Evolutionary conservation across 139 green algal genomes (phyloP).

Genomic region (Chlorokybus atmophyticus): DNA sequence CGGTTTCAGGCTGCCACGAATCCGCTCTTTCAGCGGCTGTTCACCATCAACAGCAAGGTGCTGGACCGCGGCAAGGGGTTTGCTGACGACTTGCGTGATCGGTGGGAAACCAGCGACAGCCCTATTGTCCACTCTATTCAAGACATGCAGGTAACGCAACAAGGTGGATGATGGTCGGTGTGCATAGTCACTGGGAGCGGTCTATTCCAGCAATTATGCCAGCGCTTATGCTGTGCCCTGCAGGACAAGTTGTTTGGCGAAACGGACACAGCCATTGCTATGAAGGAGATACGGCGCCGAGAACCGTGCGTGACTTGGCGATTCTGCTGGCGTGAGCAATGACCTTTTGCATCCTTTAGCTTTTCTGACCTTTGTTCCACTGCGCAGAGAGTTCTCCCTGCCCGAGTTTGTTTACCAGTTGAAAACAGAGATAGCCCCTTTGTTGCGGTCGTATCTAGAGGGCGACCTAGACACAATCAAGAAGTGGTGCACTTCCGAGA

Average conservation of each 20-base stretch:
- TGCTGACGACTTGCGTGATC: slow-evolving; percentile 66
- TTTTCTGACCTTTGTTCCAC: slow-evolving; percentile 66
- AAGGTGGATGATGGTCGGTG: too few species aligned
- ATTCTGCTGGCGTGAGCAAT: too few species aligned
- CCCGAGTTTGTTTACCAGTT: slow-evolving; percentile 58
- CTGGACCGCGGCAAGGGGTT: slow-evolving; percentile 40
- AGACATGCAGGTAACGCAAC: slow-evolving; percentile 34
- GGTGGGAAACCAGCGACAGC: slow-evolving; percentile 84
- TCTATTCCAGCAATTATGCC: too few species aligned
- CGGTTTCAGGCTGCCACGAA: too few species aligned
- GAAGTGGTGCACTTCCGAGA: slow-evolving; percentile 44
- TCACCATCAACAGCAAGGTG: slow-evolving; percentile 4
- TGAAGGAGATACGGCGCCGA: slow-evolving; percentile 62
- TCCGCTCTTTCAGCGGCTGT: too few species aligned
- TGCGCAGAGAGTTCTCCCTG: slow-evolving; percentile 55
- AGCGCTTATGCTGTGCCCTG: too few species aligned
- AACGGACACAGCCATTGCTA: slow-evolving; percentile 42
- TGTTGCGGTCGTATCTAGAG: slow-evolving; percentile 15
- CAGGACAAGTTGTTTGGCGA: slow-evolving; percentile 25
- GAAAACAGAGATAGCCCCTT: slow-evolving; percentile 36
- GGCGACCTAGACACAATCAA: slow-evolving; percentile 12
- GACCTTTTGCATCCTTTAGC: too few species aligned
- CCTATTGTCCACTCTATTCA: slow-evolving; percentile 80
- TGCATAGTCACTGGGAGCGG: too few species aligned
- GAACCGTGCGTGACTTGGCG: too few species aligned